A percentile compares a stretch with the other conserved stretches of the same genome.
Conservation (phyloP, 164 flowering plant species). For the Echeveria elegans region DNA sequence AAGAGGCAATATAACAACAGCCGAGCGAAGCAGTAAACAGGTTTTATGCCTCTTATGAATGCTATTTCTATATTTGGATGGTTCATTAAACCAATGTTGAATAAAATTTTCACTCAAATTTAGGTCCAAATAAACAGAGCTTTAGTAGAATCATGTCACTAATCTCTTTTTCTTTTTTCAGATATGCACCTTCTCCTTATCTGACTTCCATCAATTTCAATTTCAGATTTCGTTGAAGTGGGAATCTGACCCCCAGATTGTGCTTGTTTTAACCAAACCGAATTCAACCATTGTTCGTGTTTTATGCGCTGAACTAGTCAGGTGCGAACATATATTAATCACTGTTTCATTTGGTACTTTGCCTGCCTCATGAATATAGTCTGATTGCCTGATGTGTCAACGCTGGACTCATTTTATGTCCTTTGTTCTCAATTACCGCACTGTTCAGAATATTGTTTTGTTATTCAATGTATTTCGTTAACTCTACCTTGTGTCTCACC, state of each 20-base stretch:
- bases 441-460: not conserved
- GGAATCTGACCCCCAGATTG: conserved; percentile 80
- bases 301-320: conserved; percentile 80
- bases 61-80: not conserved
- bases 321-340: conserved; percentile 32
- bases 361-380: not conserved
- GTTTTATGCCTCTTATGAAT: conserved; percentile 23
- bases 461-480: not conserved
- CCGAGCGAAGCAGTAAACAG: conserved; percentile 96
- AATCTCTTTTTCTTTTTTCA: not conserved
- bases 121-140: too few relatives aligned
- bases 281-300: conserved; percentile 67
- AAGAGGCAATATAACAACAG: conserved; percentile 90
- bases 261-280: conserved; percentile 88
- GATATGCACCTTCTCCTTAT: not conserved
- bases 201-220: conserved; percentile 17
- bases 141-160: not conserved
- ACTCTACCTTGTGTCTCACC: not conserved
- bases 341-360: conserved; percentile 1
- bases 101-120: not conserved
- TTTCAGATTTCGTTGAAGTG: conserved; percentile 85
- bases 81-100: not conserved
- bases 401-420: too few relatives aligned
- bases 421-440: too few relatives aligned
- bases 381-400: not conserved